phyloP scores from a whole-genome alignment of 179 eudicot species.

The Heliamphora pulchella region DNA sequence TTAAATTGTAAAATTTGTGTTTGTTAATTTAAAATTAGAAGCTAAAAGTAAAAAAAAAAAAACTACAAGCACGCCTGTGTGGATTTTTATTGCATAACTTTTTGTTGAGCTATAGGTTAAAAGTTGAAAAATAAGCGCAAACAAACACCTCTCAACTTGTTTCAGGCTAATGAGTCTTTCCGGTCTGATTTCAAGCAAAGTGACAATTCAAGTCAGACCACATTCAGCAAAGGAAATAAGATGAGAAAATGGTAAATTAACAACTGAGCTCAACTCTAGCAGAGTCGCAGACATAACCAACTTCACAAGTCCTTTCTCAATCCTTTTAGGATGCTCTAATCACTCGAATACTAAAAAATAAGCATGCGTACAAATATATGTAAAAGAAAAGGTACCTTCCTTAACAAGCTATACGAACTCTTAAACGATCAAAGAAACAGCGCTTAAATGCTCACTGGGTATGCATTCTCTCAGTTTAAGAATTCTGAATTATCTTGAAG shows the following conservation, averaged over 20 bases:
- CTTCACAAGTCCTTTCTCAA: neutral
- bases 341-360: neutral
- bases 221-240: no score
- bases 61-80: no score
- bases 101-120: no score
- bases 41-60: no score
- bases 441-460: neutral
- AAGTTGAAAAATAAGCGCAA: no score
- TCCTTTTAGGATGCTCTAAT: neutral
- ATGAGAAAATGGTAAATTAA: neutral
- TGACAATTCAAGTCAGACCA: no score
- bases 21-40: no score
- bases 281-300: neutral
- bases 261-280: neutral
- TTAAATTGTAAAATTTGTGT: no score
- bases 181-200: no score
- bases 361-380: neutral
- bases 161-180: no score
- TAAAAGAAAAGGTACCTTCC: neutral
- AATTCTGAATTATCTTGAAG: conserved; percentile 10
- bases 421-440: neutral
- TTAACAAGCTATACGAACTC: neutral
- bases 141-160: no score
- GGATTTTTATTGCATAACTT: no score
- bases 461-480: neutral